Percentiles rank a stretch among this genome's conserved stretches.
Conservation (phyloP, 192 early-diverging fungal species). For the Coemansia erecta region DNA sequence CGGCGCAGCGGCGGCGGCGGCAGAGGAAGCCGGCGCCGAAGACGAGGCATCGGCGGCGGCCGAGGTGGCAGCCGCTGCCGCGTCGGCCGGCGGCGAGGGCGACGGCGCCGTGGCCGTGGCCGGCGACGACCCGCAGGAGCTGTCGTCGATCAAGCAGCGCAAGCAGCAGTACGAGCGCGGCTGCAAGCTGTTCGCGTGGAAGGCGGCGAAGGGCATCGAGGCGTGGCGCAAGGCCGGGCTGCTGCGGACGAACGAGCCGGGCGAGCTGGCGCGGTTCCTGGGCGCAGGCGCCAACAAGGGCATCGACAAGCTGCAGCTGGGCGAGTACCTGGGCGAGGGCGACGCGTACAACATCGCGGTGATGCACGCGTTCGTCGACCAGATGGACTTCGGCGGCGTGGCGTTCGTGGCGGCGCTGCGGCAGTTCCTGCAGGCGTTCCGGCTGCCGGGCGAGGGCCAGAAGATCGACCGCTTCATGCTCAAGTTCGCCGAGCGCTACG, state of each 20-base stretch:
- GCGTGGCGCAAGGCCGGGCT: constrained; percentile 65
- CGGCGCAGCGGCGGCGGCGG: neutral
- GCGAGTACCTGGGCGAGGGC: constrained; percentile 92
- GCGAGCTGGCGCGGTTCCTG: constrained; percentile 75
- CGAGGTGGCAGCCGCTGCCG: constrained; percentile 18
- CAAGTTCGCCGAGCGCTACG: constrained; percentile 92
- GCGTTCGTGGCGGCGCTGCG: constrained; percentile 79
- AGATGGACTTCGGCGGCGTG: constrained; percentile 74
- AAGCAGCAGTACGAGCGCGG: constrained; percentile 83
- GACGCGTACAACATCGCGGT: constrained; percentile 88
- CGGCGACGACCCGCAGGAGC: constrained; percentile 80
- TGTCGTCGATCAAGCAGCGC: constrained; percentile 78
- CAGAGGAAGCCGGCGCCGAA: constrained; percentile 1
- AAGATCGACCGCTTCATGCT: constrained; percentile 98
- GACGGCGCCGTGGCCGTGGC: constrained; percentile 2
- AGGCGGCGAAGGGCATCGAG: constrained; percentile 88
- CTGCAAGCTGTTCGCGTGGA: constrained; percentile 78
- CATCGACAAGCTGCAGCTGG: constrained; percentile 83
- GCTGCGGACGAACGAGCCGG: constrained; percentile 64
- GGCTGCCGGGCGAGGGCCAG: constrained; percentile 91
- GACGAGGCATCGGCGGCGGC: constrained; percentile 14
- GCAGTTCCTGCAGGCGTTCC: constrained; percentile 80
- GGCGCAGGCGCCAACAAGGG: constrained; percentile 63
- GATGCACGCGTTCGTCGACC: constrained; percentile 97
- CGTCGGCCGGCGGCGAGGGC: constrained; percentile 20